These are phyloP conservation scores for Paramarasmius palmivorus DNA, from an alignment of 1,284 basidiomycete species.

Conservation along the genomic window DNA sequence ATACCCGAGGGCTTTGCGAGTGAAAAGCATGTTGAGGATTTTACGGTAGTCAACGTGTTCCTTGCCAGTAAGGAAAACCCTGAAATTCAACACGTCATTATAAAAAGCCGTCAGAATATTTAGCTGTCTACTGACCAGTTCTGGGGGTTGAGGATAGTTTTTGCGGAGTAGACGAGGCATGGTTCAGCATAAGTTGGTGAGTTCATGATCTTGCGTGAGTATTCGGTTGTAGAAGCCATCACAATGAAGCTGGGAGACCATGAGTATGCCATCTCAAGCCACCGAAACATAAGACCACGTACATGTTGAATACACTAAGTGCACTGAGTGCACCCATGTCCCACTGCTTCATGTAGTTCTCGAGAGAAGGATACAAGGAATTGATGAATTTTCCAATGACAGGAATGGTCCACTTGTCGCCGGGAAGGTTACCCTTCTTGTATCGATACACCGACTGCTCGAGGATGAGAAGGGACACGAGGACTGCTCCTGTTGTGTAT, in stretches of 20 bases:
- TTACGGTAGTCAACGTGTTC: constrained; percentile 93
- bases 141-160: constrained; percentile 82
- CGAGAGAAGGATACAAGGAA: constrained; percentile 85
- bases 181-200: constrained; percentile 89
- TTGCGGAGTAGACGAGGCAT: constrained; percentile 92
- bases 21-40: constrained; percentile 91
- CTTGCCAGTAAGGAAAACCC: constrained; percentile 97
- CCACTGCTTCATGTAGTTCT: constrained; percentile 90
- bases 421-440: constrained; percentile 88
- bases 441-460: constrained; percentile 86
- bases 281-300: constrained; percentile 35
- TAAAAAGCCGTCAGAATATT: constrained; percentile 1
- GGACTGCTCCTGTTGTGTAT: constrained; percentile 62
- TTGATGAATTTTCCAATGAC: constrained; percentile 93
- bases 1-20: constrained; percentile 88
- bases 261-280: constrained; percentile 9
- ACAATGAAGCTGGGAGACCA: constrained; percentile 81
- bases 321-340: constrained; percentile 82
- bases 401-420: constrained; percentile 89
- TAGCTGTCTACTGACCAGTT: constrained; percentile 72
- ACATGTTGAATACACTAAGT: constrained; percentile 96
- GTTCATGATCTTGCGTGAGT: constrained; percentile 91
- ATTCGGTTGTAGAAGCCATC: constrained; percentile 91
- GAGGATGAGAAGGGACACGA: constrained; percentile 67
- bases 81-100: constrained; percentile 29